Conservation (phyloP, 1,284 basidiomycete genomes). For the Ustilago tritici region DNA sequence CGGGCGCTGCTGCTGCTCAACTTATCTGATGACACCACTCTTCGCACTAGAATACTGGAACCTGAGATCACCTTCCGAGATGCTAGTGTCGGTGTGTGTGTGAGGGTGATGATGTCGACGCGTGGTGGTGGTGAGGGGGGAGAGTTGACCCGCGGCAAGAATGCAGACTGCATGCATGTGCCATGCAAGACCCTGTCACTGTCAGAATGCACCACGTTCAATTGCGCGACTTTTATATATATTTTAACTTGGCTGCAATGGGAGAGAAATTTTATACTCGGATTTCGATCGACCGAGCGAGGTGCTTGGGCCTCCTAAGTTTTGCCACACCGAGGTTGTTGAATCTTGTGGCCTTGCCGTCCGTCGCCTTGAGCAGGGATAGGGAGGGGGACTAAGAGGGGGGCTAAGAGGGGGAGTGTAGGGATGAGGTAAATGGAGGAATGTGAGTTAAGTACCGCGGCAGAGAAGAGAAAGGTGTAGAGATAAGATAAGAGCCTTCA, state of each 20-base stretch:
- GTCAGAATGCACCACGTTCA: slow-evolving; percentile 8
- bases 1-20: slow-evolving; percentile 13
- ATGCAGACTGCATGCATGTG: neutral
- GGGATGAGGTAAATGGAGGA: neutral
- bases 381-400: neutral
- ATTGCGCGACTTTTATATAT: slow-evolving; percentile 10
- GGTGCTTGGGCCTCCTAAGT: no score
- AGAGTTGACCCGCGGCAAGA: slow-evolving; percentile 15
- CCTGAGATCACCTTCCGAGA: no score
- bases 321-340: no score
- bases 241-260: neutral
- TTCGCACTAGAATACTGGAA: no score
- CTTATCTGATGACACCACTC: neutral
- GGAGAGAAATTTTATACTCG: no score
- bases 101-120: neutral
- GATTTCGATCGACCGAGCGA: no score
- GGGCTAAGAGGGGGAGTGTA: neutral
- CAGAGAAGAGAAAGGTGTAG: neutral
- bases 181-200: neutral
- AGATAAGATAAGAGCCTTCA: slow-evolving; percentile 10
- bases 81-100: no score
- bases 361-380: neutral
- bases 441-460: no score
- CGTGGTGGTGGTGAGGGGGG: no score
- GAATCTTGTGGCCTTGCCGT: no score